These are phyloP conservation scores for Psilocybe subaeruginosa DNA, from an alignment of 768 basidiomycete species.

Conservation along the genomic window DNA sequence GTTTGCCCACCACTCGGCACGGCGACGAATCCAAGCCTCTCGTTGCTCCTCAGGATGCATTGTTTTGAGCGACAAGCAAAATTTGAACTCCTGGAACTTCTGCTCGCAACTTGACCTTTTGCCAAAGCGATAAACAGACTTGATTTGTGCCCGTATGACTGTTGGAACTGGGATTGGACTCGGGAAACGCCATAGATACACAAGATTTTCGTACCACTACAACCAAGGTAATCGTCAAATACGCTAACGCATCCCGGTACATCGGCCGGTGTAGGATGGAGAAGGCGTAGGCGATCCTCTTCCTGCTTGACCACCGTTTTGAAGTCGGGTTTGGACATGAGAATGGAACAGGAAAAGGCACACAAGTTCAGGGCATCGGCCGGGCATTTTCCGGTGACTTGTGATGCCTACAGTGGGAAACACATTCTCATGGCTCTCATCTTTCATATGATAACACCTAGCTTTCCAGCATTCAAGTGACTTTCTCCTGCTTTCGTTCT, in stretches of 20 bases:
- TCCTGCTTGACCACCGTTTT: conserved; percentile 68
- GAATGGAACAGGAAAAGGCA: background rate
- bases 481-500: background rate
- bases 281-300: conserved; percentile 58
- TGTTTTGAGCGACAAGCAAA: conserved; percentile 84
- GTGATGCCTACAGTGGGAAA: background rate
- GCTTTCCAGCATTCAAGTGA: background rate
- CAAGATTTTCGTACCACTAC: conserved; percentile 53
- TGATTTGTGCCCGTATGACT: conserved; percentile 83
- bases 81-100: conserved; percentile 93
- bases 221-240: conserved; percentile 72
- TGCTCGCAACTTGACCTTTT: conserved; percentile 67
- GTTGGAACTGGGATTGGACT: background rate
- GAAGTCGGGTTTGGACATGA: conserved; percentile 49
- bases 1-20: conserved; percentile 95
- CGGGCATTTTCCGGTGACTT: background rate
- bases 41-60: conserved; percentile 77
- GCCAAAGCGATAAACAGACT: conserved; percentile 87
- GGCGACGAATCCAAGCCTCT: conserved; percentile 81
- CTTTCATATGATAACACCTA: conserved; percentile 12
- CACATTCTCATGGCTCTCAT: background rate
- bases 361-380: background rate
- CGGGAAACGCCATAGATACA: conserved; percentile 14
- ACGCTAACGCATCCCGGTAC: conserved; percentile 81
- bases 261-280: conserved; percentile 78